These are phyloP conservation scores for Spergularia bocconei DNA, from an alignment of 148 eudicot genomes.

Conservation along the genomic window DNA sequence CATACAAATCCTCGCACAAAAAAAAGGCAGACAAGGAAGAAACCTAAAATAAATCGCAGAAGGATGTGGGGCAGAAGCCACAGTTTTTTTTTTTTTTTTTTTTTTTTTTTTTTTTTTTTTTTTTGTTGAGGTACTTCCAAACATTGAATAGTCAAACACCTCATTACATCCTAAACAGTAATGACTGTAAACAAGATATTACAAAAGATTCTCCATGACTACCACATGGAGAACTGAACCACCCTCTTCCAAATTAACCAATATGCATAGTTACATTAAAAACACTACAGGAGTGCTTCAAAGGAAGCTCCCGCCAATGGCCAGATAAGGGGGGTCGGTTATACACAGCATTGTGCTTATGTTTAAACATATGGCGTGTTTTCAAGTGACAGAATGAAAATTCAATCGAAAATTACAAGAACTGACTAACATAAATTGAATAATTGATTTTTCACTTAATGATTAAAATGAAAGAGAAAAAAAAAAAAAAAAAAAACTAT, in stretches of 20 bases:
- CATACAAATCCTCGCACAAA: background rate
- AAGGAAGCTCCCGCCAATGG: too few species aligned
- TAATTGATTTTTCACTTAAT: too few species aligned
- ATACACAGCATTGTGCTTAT: too few species aligned
- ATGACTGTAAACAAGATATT: background rate
- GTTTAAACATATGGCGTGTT: too few species aligned
- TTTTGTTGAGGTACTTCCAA: background rate
- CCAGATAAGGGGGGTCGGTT: too few species aligned
- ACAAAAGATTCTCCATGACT: background rate
- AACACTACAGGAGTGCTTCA: too few species aligned
- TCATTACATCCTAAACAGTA: background rate
- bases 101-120: too few species aligned
- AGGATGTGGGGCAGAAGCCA: background rate
- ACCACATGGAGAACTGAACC: slow-evolving; percentile 3
- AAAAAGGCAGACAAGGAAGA: background rate
- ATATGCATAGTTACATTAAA: background rate
- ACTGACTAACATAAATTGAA: too few species aligned
- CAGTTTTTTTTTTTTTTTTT: too few species aligned
- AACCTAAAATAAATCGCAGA: background rate
- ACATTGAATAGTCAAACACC: background rate
- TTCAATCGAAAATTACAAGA: too few species aligned
- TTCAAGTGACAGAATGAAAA: too few species aligned
- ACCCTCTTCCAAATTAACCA: background rate
- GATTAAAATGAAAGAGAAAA: too few species aligned
- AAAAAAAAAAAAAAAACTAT: background rate